These are phyloP conservation scores for Neonectria magnoliae DNA, from an alignment of 2,329 filamentous ascomycete genomes.

Conservation along the genomic window DNA sequence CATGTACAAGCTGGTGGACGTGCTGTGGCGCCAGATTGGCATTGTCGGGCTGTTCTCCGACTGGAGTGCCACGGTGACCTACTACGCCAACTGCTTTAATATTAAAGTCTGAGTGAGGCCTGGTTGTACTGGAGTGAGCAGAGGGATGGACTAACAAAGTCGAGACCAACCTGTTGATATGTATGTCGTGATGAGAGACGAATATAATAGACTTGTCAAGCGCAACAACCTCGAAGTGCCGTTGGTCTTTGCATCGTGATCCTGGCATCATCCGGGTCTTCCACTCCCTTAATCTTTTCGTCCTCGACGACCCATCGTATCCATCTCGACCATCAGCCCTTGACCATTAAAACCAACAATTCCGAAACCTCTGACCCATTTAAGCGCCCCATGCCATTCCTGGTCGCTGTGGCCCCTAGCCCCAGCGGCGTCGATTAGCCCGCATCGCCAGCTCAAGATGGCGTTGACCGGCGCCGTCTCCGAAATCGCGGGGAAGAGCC, in stretches of 20 bases:
- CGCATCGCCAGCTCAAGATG: constrained; percentile 14
- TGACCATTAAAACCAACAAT: neutral
- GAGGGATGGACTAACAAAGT: neutral
- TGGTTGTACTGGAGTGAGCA: neutral
- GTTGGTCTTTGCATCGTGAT: neutral
- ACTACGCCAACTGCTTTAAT: constrained; percentile 76
- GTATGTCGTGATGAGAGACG: constrained; percentile 16
- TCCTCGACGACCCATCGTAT: neutral
- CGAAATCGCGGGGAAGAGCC: constrained; percentile 4
- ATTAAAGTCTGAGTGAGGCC: constrained; percentile 29
- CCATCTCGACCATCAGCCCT: neutral
- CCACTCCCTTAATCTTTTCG: neutral
- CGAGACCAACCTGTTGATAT: neutral
- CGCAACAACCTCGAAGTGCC: neutral
- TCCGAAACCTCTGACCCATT: neutral
- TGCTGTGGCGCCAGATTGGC: constrained; percentile 68
- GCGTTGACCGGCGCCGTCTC: constrained; percentile 4
- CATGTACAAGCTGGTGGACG: constrained; percentile 72
- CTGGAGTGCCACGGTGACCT: constrained; percentile 75
- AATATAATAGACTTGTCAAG: neutral
- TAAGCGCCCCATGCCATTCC: neutral
- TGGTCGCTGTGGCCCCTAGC: neutral
- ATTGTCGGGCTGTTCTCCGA: constrained; percentile 73
- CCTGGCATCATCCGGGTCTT: neutral
- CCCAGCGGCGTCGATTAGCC: neutral